Conservation (phyloP, 371 early-diverging fungal species). For the Mortierella sp. region DNA sequence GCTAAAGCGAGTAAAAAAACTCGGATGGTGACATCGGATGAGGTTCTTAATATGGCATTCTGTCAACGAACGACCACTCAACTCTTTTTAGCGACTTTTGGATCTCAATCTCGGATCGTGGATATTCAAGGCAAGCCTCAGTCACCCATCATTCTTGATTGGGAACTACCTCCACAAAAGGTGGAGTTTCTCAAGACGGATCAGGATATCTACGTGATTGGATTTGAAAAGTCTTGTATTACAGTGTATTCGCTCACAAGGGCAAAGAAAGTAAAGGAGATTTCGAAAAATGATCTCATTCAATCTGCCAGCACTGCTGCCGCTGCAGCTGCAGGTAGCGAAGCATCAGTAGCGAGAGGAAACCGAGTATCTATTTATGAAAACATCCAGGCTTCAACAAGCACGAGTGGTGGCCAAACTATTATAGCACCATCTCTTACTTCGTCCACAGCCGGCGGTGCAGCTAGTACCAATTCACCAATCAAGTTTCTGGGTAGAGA, state of each 20-base stretch:
- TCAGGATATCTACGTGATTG: slow-evolving; percentile 45
- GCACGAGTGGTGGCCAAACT: too few species aligned
- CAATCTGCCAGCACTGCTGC: slow-evolving; percentile 12
- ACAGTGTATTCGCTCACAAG: slow-evolving; percentile 35
- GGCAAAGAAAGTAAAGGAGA: slow-evolving; percentile 41
- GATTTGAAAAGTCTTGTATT: slow-evolving; percentile 42
- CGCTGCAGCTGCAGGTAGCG: not conserved
- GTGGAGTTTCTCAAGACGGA: slow-evolving; percentile 42
- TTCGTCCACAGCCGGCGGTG: not conserved
- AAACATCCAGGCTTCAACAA: not conserved
- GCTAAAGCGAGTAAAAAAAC: slow-evolving; percentile 8
- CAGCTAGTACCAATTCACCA: not conserved
- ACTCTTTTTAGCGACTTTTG: slow-evolving; percentile 45
- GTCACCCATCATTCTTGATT: slow-evolving; percentile 43
- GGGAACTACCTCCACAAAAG: slow-evolving; percentile 46
- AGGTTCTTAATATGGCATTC: slow-evolving; percentile 42
- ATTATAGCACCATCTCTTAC: too few species aligned
- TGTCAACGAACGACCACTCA: slow-evolving; percentile 31
- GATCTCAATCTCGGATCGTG: slow-evolving; percentile 48
- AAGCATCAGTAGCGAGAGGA: not conserved
- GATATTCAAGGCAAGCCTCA: slow-evolving; percentile 42
- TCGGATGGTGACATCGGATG: slow-evolving; percentile 56
- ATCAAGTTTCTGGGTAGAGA: slow-evolving; percentile 52
- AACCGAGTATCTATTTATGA: not conserved
- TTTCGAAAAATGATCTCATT: slow-evolving; percentile 31